Evolutionary conservation across 2,329 filamentous ascomycete genomes (phyloP).

Genomic region (Chrysosporium queenslandicum): DNA sequence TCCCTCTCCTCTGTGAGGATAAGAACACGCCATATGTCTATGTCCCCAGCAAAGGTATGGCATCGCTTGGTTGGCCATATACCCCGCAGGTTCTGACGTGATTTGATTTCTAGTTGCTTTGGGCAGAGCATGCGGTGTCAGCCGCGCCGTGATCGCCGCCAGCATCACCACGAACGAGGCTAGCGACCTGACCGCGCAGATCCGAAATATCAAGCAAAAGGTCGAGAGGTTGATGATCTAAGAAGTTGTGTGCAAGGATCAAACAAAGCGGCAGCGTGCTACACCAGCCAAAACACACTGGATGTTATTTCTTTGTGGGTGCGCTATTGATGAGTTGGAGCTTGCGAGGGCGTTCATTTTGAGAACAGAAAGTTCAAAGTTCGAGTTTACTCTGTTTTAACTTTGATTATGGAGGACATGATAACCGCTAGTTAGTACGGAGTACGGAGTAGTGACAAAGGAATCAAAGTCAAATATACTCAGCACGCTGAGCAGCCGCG

Average conservation of each 20-base stretch:
- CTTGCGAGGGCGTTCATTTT: no score
- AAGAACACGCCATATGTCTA: slow-evolving; percentile 65
- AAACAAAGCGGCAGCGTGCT: background rate
- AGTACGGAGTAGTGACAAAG: no score
- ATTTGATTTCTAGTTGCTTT: slow-evolving; percentile 48
- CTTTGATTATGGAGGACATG: no score
- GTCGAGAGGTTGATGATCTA: slow-evolving; percentile 93
- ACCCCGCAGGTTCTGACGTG: no score
- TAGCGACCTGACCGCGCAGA: slow-evolving; percentile 76
- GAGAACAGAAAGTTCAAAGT: no score
- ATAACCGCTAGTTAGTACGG: no score
- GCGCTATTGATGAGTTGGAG: no score
- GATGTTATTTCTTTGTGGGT: background rate
- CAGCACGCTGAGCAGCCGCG: no score
- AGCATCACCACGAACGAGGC: slow-evolving; percentile 89
- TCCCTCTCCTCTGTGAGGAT: slow-evolving; percentile 75
- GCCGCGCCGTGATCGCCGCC: slow-evolving; percentile 73
- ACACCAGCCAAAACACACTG: background rate
- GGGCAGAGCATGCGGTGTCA: slow-evolving; percentile 81
- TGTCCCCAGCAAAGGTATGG: slow-evolving; percentile 55
- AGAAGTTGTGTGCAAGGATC: slow-evolving; percentile 21
- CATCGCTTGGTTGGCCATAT: no score
- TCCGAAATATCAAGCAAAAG: slow-evolving; percentile 83
- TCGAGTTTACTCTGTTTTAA: no score
- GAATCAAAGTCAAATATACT: no score